Evolutionary conservation across 257 asterid genomes (phyloP).

Genomic region (Gardenia jasminoides): DNA sequence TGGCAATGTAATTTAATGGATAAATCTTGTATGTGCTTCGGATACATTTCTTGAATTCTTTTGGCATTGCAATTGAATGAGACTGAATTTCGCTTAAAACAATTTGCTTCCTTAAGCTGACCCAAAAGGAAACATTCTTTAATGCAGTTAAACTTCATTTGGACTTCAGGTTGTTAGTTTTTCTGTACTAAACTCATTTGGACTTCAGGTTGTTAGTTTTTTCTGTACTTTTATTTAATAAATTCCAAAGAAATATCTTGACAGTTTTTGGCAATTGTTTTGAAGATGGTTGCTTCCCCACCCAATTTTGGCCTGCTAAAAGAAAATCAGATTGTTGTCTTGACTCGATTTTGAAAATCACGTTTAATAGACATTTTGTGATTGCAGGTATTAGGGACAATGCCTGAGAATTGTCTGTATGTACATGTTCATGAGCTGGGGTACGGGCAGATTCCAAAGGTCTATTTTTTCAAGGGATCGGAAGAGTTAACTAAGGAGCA

Average conservation of each 20-base stretch:
- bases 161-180: no score
- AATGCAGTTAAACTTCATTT: no score
- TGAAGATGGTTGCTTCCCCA: no score
- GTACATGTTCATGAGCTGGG: conserved; percentile 97
- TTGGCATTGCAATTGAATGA: no score
- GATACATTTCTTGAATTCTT: neutral
- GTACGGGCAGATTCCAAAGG: conserved; percentile 84
- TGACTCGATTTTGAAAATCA: neutral
- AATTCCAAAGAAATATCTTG: no score
- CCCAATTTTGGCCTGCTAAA: no score
- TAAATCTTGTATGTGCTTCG: neutral
- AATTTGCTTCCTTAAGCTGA: no score
- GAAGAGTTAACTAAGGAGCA: conserved; percentile 90
- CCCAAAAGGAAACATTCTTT: neutral
- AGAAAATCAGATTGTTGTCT: neutral
- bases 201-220: neutral
- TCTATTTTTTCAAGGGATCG: conserved; percentile 86
- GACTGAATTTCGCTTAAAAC: neutral
- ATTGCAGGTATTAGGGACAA: conserved; percentile 77
- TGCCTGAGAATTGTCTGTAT: conserved; percentile 86
- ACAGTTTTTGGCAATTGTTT: no score
- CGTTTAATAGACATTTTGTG: conserved; percentile 13
- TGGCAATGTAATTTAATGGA: neutral
- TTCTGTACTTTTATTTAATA: neutral
- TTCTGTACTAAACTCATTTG: neutral